Evolutionary conservation across 345 rosid genomes (phyloP).

Genomic region (Dipteronia sinensis): DNA sequence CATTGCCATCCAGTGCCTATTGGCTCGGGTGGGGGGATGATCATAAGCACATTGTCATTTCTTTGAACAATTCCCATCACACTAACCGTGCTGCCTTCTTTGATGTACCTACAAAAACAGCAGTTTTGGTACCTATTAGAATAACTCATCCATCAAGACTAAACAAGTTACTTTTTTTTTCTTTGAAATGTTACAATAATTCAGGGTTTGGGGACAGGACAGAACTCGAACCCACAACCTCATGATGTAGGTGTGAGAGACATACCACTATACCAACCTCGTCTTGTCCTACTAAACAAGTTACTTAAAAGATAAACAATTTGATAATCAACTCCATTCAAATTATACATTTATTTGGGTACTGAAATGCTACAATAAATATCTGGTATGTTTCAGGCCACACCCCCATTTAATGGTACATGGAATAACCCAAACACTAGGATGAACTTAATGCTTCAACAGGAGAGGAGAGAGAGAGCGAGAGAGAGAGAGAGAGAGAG

Average conservation of each 20-base stretch:
- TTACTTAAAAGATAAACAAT: not conserved
- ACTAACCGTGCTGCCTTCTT: constrained; percentile 98
- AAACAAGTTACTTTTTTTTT: too few relatives aligned
- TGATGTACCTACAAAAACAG: constrained; percentile 63
- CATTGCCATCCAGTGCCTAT: constrained; percentile 89
- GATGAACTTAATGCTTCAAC: not conserved
- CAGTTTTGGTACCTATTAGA: not conserved
- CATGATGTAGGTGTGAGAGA: too few relatives aligned
- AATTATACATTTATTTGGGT: not conserved
- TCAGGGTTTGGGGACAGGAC: too few relatives aligned
- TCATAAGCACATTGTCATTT: constrained; percentile 96
- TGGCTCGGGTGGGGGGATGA: constrained; percentile 84
- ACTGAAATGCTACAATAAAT: not conserved
- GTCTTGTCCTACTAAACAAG: too few relatives aligned
- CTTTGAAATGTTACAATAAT: too few relatives aligned
- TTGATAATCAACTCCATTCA: not conserved
- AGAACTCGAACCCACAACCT: too few relatives aligned
- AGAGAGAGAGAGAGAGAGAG: not conserved
- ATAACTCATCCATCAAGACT: not conserved
- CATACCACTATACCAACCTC: too few relatives aligned
- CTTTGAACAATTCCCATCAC: constrained; percentile 95
- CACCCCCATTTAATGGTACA: not conserved
- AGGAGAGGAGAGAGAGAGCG: not conserved
- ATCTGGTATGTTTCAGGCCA: not conserved
- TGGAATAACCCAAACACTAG: not conserved